Evolutionary conservation across 225 moss, liverwort and hornwort genomes (phyloP).

Genomic region (Physcomitrellopsis africana): DNA sequence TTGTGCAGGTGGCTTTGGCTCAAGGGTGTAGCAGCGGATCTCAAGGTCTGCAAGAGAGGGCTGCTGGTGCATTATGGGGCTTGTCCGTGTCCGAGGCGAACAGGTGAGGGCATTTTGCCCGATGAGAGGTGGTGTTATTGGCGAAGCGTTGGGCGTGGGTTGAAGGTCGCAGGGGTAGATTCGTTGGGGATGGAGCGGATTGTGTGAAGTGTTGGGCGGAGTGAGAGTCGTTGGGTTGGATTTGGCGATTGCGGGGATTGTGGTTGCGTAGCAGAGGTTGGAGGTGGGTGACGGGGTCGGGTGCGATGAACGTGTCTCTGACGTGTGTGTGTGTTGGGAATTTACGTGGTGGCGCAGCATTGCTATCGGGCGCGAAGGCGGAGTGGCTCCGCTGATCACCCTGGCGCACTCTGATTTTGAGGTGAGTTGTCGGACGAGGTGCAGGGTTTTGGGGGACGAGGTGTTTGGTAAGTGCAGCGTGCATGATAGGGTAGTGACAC

Average conservation of each 20-base stretch:
- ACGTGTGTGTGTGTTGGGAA: no score
- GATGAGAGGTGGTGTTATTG: neutral
- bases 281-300: no score
- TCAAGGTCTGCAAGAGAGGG: conserved; percentile 93
- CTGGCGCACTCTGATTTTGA: conserved; percentile 88
- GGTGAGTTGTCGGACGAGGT: conserved; percentile 41
- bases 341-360: conserved; percentile 54
- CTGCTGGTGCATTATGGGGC: conserved; percentile 97
- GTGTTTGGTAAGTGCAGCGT: no score
- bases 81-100: conserved; percentile 95
- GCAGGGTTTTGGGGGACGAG: conserved; percentile 21
- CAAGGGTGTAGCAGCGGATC: conserved; percentile 88
- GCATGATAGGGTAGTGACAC: no score
- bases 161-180: no score
- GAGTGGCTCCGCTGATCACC: conserved; percentile 86
- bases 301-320: no score
- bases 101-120: conserved; percentile 43
- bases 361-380: conserved; percentile 96
- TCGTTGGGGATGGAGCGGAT: no score
- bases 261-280: no score
- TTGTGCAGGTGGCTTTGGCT: conserved; percentile 77
- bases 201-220: no score
- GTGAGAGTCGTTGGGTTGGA: no score
- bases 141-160: no score
- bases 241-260: no score